Evolutionary conservation across 2,329 filamentous ascomycete genomes (phyloP).

Genomic region (Aspergillus quadrilineatus): DNA sequence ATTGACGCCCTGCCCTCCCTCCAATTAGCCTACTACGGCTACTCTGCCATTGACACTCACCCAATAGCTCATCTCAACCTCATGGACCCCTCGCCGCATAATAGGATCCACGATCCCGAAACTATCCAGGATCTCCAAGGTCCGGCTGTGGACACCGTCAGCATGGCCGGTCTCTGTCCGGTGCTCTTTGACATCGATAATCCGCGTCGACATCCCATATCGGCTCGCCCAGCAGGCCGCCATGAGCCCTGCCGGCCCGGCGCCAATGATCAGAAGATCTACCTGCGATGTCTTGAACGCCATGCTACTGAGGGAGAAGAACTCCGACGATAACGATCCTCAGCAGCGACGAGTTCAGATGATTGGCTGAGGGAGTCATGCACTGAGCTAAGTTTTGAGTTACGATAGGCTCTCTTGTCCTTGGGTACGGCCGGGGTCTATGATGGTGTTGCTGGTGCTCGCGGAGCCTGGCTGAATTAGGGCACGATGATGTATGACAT

Average conservation of each 20-base stretch:
- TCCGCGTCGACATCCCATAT: constrained; percentile 17
- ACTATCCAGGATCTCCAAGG: constrained; percentile 70
- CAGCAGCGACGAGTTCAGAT: neutral
- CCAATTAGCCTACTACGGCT: neutral
- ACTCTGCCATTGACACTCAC: constrained; percentile 2
- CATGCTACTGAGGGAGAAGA: neutral
- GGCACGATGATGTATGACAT: neutral
- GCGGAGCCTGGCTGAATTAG: neutral
- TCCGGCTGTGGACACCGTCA: constrained; percentile 62
- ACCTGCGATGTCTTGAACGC: neutral
- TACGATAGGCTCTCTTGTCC: neutral
- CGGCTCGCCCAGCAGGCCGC: constrained; percentile 21
- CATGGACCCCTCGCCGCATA: neutral
- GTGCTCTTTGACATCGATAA: constrained; percentile 22
- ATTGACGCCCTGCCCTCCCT: constrained; percentile 2
- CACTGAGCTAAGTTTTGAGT: neutral
- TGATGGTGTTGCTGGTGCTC: neutral
- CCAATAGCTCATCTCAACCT: constrained; percentile 18
- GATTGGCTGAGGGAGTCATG: neutral
- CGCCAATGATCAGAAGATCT: constrained; percentile 8
- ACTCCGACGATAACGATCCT: neutral
- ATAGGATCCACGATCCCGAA: constrained; percentile 57
- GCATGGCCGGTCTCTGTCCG: constrained; percentile 41
- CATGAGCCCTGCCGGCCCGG: constrained; percentile 16
- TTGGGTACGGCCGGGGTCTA: neutral